Percentiles rank a stretch among this genome's conserved stretches.
Conservation (phyloP, 2,329 filamentous ascomycete genomes). For the Capronia epimyces region DNA sequence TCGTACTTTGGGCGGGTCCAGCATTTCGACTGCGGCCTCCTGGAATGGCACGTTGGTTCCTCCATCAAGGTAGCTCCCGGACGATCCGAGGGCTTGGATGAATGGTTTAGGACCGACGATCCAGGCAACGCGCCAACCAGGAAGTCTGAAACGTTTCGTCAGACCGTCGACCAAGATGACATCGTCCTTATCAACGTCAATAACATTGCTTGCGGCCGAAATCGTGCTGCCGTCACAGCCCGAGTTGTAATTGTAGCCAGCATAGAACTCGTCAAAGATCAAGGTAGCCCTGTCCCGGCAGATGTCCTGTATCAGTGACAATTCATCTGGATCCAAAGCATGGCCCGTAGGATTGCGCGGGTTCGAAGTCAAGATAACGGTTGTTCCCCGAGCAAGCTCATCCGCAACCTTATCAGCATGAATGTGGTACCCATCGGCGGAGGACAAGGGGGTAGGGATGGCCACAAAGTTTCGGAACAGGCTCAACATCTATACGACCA, state of each 20-base stretch:
- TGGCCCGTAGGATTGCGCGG: slow-evolving; percentile 90
- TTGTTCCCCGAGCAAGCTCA: slow-evolving; percentile 78
- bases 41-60: slow-evolving; percentile 94
- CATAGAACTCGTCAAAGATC: slow-evolving; percentile 96
- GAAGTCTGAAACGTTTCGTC: slow-evolving; percentile 93
- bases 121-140: slow-evolving; percentile 96
- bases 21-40: slow-evolving; percentile 85
- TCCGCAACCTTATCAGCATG: slow-evolving; percentile 88
- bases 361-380: slow-evolving; percentile 90
- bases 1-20: slow-evolving; percentile 76
- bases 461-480: slow-evolving; percentile 91
- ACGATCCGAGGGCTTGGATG: slow-evolving; percentile 85
- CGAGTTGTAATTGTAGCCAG: slow-evolving; percentile 90
- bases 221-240: slow-evolving; percentile 87
- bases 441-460: slow-evolving; percentile 76
- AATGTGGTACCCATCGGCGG: slow-evolving; percentile 86
- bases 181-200: slow-evolving; percentile 79
- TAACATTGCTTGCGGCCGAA: slow-evolving; percentile 80
- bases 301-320: slow-evolving; percentile 86
- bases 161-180: slow-evolving; percentile 93
- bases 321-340: slow-evolving; percentile 76
- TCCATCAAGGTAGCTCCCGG: slow-evolving; percentile 89
- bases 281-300: slow-evolving; percentile 85
- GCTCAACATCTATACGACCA: slow-evolving; percentile 62
- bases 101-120: slow-evolving; percentile 94